phyloP scores from a whole-genome alignment of 257 asterid species.

The Nemophila menziesii region DNA sequence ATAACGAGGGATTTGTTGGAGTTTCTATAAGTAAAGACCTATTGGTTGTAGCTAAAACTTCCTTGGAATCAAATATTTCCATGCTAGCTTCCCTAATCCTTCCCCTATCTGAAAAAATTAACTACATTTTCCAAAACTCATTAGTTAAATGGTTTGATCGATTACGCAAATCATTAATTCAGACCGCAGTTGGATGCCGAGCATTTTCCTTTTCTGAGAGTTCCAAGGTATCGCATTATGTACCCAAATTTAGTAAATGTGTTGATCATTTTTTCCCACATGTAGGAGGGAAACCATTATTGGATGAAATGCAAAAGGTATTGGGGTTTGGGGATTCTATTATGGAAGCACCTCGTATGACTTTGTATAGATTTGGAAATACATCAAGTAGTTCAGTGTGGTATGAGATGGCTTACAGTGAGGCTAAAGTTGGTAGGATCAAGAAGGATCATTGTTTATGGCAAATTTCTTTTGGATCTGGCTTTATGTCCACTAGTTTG shows the following conservation, averaged over 20 bases:
- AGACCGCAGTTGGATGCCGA: neutral
- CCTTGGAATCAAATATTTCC: neutral
- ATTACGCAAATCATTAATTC: no score
- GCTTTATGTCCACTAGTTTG: neutral
- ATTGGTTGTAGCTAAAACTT: neutral
- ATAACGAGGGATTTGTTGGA: neutral
- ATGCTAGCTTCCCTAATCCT: neutral
- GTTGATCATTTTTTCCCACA: no score
- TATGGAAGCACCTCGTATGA: neutral
- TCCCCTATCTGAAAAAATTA: neutral
- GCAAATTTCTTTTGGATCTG: neutral
- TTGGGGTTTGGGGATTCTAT: neutral
- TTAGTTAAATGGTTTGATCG: neutral
- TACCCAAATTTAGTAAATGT: neutral
- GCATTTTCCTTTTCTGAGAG: neutral
- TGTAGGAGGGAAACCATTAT: neutral
- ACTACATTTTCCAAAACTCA: neutral
- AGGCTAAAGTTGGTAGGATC: conserved; percentile 1
- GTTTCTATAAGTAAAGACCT: neutral
- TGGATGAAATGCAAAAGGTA: neutral
- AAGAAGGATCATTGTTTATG: neutral
- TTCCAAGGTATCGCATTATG: neutral
- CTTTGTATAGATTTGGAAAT: neutral
- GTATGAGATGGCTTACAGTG: conserved; percentile 1
- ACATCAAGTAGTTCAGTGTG: conserved; percentile 3